Evolutionary conservation across 75 land plant species (phyloP).

Genomic region (Selaginella tamariscina): DNA sequence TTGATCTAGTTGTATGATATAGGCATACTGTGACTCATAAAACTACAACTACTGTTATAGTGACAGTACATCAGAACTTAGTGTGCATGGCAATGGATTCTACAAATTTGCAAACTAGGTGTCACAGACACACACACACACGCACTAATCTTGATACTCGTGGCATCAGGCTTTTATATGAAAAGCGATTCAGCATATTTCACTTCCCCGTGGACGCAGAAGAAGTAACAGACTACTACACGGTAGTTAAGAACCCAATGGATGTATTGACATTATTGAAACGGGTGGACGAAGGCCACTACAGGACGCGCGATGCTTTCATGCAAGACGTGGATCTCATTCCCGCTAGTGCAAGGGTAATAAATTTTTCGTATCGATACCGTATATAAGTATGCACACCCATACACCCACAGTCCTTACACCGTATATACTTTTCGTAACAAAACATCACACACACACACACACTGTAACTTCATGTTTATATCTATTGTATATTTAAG

Average conservation of each 20-base stretch:
- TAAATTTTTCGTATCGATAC: background rate
- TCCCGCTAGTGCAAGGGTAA: conserved; percentile 75
- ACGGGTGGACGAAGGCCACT: conserved; percentile 76
- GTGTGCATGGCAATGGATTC: no score
- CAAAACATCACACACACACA: background rate
- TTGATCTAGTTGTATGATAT: no score
- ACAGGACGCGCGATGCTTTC: conserved; percentile 59
- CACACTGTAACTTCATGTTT: background rate
- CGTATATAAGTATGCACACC: background rate
- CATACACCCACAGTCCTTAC: no score
- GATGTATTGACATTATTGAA: conserved; percentile 82
- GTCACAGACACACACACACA: no score
- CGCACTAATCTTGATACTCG: no score
- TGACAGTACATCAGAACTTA: no score
- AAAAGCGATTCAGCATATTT: conserved; percentile 75
- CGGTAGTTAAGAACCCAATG: conserved; percentile 87
- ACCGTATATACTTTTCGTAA: background rate
- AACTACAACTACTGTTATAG: no score
- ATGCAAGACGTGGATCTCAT: conserved; percentile 79
- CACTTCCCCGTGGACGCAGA: conserved; percentile 91
- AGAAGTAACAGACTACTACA: conserved; percentile 82
- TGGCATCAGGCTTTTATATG: conserved; percentile 84
- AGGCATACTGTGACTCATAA: no score
- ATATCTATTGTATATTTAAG: background rate
- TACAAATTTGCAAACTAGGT: no score